A percentile compares a stretch with the other conserved stretches of the same genome.
These are phyloP conservation scores for Clarireedia monteithiana DNA, from an alignment of 2,329 filamentous ascomycete genomes.

Conservation along the genomic window DNA sequence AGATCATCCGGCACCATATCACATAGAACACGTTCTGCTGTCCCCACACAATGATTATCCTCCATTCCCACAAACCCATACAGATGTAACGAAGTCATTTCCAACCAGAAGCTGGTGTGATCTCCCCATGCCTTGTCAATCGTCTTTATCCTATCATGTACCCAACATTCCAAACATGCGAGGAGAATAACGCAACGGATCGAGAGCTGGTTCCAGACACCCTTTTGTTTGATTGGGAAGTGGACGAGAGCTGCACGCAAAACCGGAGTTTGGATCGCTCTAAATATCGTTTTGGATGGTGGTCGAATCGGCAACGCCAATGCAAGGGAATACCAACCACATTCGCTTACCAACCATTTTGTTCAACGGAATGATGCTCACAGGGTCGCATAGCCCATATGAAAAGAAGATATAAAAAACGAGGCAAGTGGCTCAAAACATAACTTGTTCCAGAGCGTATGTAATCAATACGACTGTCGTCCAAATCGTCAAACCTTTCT, in stretches of 20 bases:
- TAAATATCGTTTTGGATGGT: not conserved
- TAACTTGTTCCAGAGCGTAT: no score
- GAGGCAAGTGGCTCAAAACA: not conserved
- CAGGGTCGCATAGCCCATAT: not conserved
- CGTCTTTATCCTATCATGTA: no score
- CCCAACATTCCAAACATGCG: no score
- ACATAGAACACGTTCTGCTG: not conserved
- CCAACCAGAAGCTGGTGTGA: not conserved
- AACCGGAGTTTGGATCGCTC: not conserved
- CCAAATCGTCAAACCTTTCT: no score
- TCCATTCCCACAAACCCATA: not conserved
- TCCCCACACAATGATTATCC: not conserved
- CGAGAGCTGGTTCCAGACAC: not conserved
- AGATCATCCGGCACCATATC: not conserved
- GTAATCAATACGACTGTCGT: no score
- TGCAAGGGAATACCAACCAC: constrained; percentile 1
- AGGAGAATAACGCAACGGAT: no score
- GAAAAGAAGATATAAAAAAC: not conserved
- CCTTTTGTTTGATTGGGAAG: not conserved
- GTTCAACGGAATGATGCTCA: not conserved
- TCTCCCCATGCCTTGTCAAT: not conserved
- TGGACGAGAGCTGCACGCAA: not conserved
- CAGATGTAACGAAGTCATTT: not conserved
- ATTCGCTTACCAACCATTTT: not conserved
- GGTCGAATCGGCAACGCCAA: not conserved